phyloP scores from a whole-genome alignment of 78 protist genomes.

The Creolimax fragrantissima region DNA sequence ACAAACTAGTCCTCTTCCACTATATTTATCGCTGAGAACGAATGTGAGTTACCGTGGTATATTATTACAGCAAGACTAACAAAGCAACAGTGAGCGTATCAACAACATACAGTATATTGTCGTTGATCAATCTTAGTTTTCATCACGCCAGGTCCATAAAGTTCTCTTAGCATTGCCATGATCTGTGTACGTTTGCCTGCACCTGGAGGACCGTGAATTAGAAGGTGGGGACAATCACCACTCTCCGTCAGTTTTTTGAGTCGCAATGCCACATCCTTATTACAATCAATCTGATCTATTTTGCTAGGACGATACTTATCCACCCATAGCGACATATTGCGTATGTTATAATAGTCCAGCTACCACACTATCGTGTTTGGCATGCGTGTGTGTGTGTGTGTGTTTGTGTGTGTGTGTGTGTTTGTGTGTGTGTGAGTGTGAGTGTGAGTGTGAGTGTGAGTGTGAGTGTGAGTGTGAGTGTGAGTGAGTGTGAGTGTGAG shows the following conservation, averaged over 20 bases:
- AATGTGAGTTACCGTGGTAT: too few species aligned
- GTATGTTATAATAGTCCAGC: neutral
- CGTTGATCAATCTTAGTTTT: conserved; percentile 43
- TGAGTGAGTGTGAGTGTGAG: neutral
- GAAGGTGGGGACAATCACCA: conserved; percentile 88
- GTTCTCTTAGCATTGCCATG: conserved; percentile 70
- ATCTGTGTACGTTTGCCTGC: conserved; percentile 95
- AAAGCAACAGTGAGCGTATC: neutral
- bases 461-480: neutral
- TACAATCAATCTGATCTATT: conserved; percentile 57
- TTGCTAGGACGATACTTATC: conserved; percentile 91
- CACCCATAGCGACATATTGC: conserved; percentile 66
- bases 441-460: neutral
- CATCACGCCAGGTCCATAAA: conserved; percentile 78
- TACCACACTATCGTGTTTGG: neutral
- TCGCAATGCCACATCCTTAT: conserved; percentile 36
- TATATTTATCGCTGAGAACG: too few species aligned
- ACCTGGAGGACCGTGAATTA: conserved; percentile 95
- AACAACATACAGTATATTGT: conserved; percentile 14
- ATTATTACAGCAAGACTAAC: too few species aligned
- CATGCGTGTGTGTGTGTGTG: neutral
- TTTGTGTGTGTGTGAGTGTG: neutral
- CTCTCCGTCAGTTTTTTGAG: conserved; percentile 54
- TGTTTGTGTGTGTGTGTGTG: neutral
- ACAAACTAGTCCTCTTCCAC: too few species aligned